Evolutionary conservation across 2,329 filamentous ascomycete species (phyloP).

Genomic region (Colletotrichum tropicale): DNA sequence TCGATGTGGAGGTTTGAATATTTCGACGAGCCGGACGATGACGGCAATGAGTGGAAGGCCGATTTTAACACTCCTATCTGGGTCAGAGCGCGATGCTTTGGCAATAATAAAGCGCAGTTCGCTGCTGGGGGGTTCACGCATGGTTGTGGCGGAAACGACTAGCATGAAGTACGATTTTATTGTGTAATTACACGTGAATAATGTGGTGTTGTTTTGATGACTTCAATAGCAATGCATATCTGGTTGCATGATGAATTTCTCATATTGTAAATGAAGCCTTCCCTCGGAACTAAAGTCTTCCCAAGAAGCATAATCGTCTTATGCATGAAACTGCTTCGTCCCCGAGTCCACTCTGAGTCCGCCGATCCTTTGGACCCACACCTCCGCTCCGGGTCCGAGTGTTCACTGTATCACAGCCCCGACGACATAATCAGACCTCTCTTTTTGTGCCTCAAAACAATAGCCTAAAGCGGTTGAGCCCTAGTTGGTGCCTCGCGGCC

Average conservation of each 20-base stretch:
- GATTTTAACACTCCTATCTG: slow-evolving; percentile 26
- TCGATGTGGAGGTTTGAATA: slow-evolving; percentile 31
- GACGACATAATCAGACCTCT: not conserved
- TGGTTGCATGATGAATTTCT: not conserved
- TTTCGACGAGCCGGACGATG: slow-evolving; percentile 24
- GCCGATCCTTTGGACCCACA: not conserved
- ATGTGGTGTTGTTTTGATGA: not conserved
- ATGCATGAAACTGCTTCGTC: not conserved
- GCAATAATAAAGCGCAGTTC: slow-evolving; percentile 9
- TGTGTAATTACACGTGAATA: not conserved
- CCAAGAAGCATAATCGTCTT: not conserved
- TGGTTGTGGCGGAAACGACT: not conserved
- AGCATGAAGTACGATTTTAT: not conserved
- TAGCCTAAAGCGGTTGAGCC: not conserved
- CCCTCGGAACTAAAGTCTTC: too few relatives aligned
- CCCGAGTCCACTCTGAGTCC: not conserved
- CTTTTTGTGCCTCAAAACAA: not conserved
- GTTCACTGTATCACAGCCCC: not conserved
- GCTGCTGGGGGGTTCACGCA: not conserved
- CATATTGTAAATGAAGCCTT: too few relatives aligned
- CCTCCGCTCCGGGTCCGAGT: not conserved
- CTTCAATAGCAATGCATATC: not conserved
- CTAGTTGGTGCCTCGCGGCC: not conserved
- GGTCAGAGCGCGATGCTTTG: slow-evolving; percentile 24
- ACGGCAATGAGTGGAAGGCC: slow-evolving; percentile 27